These are phyloP conservation scores for Didymellaceae sp. DNA, from an alignment of 2,329 filamentous ascomycete species.

Conservation along the genomic window DNA sequence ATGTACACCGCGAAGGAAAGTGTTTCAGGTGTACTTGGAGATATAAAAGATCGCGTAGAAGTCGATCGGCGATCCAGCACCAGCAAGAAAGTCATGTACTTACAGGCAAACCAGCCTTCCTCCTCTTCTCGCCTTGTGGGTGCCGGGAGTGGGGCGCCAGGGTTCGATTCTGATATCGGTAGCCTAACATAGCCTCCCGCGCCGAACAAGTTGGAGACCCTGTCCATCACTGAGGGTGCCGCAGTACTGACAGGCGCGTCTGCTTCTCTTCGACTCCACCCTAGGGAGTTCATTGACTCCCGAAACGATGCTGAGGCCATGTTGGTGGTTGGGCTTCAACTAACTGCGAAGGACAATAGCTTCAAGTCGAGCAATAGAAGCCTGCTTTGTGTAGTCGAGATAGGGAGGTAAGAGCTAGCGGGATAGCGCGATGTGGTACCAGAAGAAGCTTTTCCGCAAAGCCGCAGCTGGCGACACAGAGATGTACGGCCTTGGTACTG, in stretches of 20 bases:
- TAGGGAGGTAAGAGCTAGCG: slow-evolving; percentile 19
- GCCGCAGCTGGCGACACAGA: slow-evolving; percentile 48
- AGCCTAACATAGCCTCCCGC: slow-evolving; percentile 87
- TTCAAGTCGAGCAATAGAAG: slow-evolving; percentile 12
- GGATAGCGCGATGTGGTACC: slow-evolving; percentile 19
- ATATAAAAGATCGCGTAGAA: slow-evolving; percentile 10
- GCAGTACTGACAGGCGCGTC: slow-evolving; percentile 78
- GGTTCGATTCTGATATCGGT: slow-evolving; percentile 75
- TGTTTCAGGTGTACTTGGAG: slow-evolving; percentile 19
- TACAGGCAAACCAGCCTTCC: slow-evolving; percentile 93
- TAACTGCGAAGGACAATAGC: slow-evolving; percentile 9
- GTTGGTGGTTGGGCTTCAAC: slow-evolving; percentile 12
- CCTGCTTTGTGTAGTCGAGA: slow-evolving; percentile 23
- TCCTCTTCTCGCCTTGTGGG: slow-evolving; percentile 88
- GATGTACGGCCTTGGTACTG: slow-evolving; percentile 32
- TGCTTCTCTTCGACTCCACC: slow-evolving; percentile 86
- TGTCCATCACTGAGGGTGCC: slow-evolving; percentile 77
- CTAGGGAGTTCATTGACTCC: slow-evolving; percentile 92
- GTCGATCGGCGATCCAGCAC: slow-evolving; percentile 21
- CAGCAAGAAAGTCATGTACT: slow-evolving; percentile 58
- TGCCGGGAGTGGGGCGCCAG: slow-evolving; percentile 85
- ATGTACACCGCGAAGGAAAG: slow-evolving; percentile 20
- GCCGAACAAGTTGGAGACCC: slow-evolving; percentile 81
- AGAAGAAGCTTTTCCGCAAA: slow-evolving; percentile 40
- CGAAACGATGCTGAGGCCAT: slow-evolving; percentile 92